A percentile compares a stretch with the other conserved stretches of the same genome.
phyloP scores from a whole-genome alignment of 305 asterid species.

The Fraxinus paxiana region DNA sequence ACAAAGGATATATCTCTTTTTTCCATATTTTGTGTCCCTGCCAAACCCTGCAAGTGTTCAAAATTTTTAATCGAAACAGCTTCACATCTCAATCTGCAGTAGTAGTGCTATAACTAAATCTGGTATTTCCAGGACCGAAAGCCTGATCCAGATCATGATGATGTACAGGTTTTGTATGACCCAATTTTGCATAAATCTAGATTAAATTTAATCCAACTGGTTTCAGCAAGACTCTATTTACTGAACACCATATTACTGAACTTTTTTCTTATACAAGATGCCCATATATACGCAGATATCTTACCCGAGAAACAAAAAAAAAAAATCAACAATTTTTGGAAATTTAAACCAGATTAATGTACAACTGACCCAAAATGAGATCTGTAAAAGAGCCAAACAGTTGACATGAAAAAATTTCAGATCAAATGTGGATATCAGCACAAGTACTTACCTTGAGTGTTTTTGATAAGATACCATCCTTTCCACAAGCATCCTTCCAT shows the following conservation, averaged over 20 bases:
- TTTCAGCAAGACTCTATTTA: neutral
- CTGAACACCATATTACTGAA: neutral
- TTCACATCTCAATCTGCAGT: neutral
- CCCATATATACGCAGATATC: neutral
- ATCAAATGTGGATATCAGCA: neutral
- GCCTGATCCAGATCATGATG: neutral
- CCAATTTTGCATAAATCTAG: neutral
- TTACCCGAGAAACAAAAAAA: neutral
- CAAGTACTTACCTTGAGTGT: constrained; percentile 56
- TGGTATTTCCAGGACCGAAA: neutral
- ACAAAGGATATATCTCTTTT: neutral
- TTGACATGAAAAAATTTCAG: neutral
- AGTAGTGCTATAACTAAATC: neutral
- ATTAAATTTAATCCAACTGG: neutral
- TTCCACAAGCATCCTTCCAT: constrained; percentile 82
- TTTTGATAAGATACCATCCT: constrained; percentile 68
- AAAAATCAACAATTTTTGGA: neutral
- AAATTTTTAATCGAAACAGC: neutral
- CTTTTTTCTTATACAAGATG: neutral
- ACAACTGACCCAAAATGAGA: neutral
- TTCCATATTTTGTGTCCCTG: neutral
- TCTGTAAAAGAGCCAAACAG: constrained; percentile 3
- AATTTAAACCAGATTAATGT: neutral
- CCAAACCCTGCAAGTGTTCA: neutral
- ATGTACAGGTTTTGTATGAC: neutral